Conservation (phyloP, 2,329 filamentous ascomycete species). For the Scedosporium aurantiacum region DNA sequence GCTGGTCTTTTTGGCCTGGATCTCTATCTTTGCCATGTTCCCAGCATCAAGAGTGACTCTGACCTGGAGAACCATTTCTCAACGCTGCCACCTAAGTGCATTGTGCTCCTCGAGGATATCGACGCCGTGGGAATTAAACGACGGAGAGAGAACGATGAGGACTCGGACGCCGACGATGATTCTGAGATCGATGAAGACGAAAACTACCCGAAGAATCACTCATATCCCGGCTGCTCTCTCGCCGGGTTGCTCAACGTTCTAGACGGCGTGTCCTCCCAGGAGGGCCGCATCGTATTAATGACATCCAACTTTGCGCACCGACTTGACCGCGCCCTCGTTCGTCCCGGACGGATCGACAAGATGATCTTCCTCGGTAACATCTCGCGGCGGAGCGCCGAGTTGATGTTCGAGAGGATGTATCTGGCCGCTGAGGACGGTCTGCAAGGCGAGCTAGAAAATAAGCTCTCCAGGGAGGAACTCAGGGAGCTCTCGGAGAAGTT, state of each 20-base stretch:
- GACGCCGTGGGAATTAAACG: constrained; percentile 7
- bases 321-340: too few species aligned
- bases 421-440: constrained; percentile 22
- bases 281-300: constrained; percentile 72
- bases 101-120: constrained; percentile 17
- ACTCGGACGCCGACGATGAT: too few species aligned
- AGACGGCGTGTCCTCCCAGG: constrained; percentile 69
- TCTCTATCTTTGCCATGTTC: too few species aligned
- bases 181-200: neutral
- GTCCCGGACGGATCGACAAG: constrained; percentile 59
- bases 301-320: constrained; percentile 48
- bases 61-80: constrained; percentile 48
- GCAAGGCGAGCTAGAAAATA: constrained; percentile 7
- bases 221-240: constrained; percentile 34
- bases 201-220: constrained; percentile 9
- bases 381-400: constrained; percentile 38
- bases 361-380: constrained; percentile 55
- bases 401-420: constrained; percentile 53
- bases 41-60: constrained; percentile 23
- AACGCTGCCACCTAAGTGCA: constrained; percentile 11
- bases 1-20: constrained; percentile 34
- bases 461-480: constrained; percentile 21
- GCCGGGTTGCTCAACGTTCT: constrained; percentile 74
- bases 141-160: constrained; percentile 7
- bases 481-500: constrained; percentile 35